A percentile compares a stretch with the other conserved stretches of the same genome.
These are phyloP conservation scores for Graphium sp. DNA, from an alignment of 2,329 filamentous ascomycete genomes.

Conservation along the genomic window DNA sequence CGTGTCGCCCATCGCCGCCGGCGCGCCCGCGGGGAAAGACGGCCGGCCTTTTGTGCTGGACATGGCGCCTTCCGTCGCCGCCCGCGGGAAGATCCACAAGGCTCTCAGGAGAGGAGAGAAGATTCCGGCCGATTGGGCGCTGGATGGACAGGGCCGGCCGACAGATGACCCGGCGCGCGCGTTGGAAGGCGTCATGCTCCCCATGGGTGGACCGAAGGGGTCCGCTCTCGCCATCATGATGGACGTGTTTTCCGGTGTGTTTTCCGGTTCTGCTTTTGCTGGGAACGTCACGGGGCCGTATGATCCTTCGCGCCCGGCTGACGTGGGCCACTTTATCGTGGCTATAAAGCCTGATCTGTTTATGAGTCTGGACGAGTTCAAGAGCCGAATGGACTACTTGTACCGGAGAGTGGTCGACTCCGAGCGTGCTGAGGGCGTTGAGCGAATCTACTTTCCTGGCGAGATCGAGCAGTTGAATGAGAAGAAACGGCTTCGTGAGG, in stretches of 20 bases:
- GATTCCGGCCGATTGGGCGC: constrained; percentile 59
- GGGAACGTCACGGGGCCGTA: constrained; percentile 65
- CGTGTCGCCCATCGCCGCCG: constrained; percentile 59
- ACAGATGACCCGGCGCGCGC: constrained; percentile 58
- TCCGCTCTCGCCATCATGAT: constrained; percentile 68
- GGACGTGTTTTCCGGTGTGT: constrained; percentile 70
- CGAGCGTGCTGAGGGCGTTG: constrained; percentile 36
- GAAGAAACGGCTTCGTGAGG: constrained; percentile 29
- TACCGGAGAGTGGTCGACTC: constrained; percentile 34
- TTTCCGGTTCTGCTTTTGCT: constrained; percentile 65
- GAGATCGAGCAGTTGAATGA: constrained; percentile 43
- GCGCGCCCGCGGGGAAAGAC: constrained; percentile 44
- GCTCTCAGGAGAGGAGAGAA: constrained; percentile 48
- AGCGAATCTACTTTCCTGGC: constrained; percentile 42
- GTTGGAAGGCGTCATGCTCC: constrained; percentile 64
- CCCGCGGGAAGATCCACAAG: constrained; percentile 59
- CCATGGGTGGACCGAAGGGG: constrained; percentile 74
- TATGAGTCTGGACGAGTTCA: constrained; percentile 53
- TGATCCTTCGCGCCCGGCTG: constrained; percentile 47
- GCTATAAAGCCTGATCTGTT: constrained; percentile 63
- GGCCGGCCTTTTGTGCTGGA: constrained; percentile 49
- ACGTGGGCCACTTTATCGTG: constrained; percentile 60
- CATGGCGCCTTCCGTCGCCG: constrained; percentile 55
- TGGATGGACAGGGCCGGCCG: constrained; percentile 51
- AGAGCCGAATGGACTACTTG: constrained; percentile 38